A percentile compares a stretch with the other conserved stretches of the same genome.
Conservation (phyloP, 768 basidiomycete genomes). For the Boletus pseudo-olivaceus region DNA sequence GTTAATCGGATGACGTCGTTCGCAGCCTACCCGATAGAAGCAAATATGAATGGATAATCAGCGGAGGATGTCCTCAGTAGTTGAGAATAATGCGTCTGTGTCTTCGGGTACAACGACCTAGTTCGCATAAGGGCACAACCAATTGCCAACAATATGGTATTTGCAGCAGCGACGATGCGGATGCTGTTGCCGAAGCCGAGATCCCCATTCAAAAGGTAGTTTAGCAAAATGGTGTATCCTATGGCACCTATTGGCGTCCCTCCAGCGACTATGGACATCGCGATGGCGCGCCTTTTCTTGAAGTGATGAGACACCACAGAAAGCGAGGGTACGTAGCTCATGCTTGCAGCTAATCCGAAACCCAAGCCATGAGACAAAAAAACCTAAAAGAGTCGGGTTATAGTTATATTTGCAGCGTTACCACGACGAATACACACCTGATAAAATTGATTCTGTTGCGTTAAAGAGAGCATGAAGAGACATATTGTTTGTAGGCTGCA, state of each 20-base stretch:
- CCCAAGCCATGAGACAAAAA: conserved; percentile 37
- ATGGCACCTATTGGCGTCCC: conserved; percentile 34
- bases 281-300: conserved; percentile 35
- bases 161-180: conserved; percentile 42
- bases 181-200: conserved; percentile 44
- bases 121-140: conserved; percentile 38
- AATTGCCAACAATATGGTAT: conserved; percentile 34
- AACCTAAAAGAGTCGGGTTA: conserved; percentile 33
- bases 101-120: conserved; percentile 30
- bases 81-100: conserved; percentile 13
- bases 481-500: conserved; percentile 40
- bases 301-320: conserved; percentile 48
- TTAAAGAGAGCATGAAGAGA: conserved; percentile 44
- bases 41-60: conserved; percentile 25
- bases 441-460: conserved; percentile 33
- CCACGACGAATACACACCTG: conserved; percentile 30
- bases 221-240: conserved; percentile 29
- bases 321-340: conserved; percentile 39
- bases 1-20: background rate
- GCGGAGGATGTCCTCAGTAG: conserved; percentile 14
- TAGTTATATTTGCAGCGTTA: conserved; percentile 11
- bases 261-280: conserved; percentile 37
- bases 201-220: conserved; percentile 16
- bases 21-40: conserved; percentile 21
- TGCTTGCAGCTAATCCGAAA: conserved; percentile 36